Base-by-base conservation (phyloP, 257 asterid genomes). In the Penstemon newberryi region DNA sequence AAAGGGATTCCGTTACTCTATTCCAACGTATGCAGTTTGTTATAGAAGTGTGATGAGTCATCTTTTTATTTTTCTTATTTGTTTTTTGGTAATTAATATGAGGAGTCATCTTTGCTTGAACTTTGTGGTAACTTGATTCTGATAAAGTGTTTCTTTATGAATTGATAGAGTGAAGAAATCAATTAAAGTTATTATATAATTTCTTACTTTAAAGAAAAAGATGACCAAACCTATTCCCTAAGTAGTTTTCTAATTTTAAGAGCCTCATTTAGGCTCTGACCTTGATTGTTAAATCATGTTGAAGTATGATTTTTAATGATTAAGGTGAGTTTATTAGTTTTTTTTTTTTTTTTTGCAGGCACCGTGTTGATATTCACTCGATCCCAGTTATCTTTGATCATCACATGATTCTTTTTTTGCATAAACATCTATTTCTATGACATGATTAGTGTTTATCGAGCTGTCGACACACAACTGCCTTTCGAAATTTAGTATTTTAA, bases 41-140 rank as follows among this genome's bases (percentile, higher is more conserved):
- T 62, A 43, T 73, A 55, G 78, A 75, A 79, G 81, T 69, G 79
- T 73, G 70, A 25, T 25, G 33, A 25, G 2, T 25, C 33, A 25
- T 25, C 33, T 25, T 25, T 25, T 25, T 25, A 25, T 25, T 25
- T 25, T 25, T 25, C 33, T 25, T 25, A 25, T 25, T 25, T 25
- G 33, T 25, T 25, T 25, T 25, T 25, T 25, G 33, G 2, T 25
- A 25, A 25, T 25, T 25, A 25, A 25, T 25, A 25, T 57, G 77
- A 58, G 53, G 60, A 65, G 55, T 65, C 60, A 78, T 67, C 82
- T 73, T 80, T 80, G 80, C 80, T 77, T 77, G 63, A 77, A 62
- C 72, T 65, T 11, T 70, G 58, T 56, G 74, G 80, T 77, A 57
- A 49, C 65, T 68, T 70, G 70, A 65, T 81, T 75, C 63, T 66